phyloP scores from a whole-genome alignment of 805 yeast species.

The Grigorovia jiainica region DNA sequence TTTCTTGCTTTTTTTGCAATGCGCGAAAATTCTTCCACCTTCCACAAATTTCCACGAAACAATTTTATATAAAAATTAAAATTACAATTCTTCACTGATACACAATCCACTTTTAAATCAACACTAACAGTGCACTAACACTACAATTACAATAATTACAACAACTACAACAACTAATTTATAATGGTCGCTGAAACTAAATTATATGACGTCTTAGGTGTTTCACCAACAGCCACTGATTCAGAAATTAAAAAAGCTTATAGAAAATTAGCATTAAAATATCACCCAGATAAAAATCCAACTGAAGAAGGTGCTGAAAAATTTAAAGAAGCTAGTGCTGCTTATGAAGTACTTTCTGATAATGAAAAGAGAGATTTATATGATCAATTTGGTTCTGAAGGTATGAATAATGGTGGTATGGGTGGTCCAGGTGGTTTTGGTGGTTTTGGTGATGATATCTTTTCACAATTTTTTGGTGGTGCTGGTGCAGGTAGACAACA shows the following conservation, averaged over 20 bases:
- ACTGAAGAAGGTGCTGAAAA: slow-evolving; percentile 89
- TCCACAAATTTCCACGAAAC: too few relatives aligned
- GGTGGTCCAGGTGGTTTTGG: slow-evolving; percentile 63
- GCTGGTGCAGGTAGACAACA: slow-evolving; percentile 46
- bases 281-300: slow-evolving; percentile 72
- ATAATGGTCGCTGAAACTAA: slow-evolving; percentile 75
- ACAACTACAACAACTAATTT: not conserved
- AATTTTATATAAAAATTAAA: too few relatives aligned
- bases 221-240: slow-evolving; percentile 58
- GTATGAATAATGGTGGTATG: slow-evolving; percentile 70
- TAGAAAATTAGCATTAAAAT: slow-evolving; percentile 70
- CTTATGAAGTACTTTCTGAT: slow-evolving; percentile 83
- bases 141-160: too few relatives aligned
- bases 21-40: too few relatives aligned
- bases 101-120: too few relatives aligned
- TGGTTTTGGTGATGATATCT: slow-evolving; percentile 28
- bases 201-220: slow-evolving; percentile 66
- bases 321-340: slow-evolving; percentile 82
- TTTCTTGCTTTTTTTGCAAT: too few relatives aligned
- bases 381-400: slow-evolving; percentile 90
- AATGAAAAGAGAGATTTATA: slow-evolving; percentile 80
- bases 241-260: slow-evolving; percentile 72
- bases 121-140: too few relatives aligned
- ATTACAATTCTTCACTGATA: too few relatives aligned
- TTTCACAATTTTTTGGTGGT: slow-evolving; percentile 78